Conservation (phyloP, 2,329 filamentous ascomycete genomes). For the Pestalotiopsis sp. region DNA sequence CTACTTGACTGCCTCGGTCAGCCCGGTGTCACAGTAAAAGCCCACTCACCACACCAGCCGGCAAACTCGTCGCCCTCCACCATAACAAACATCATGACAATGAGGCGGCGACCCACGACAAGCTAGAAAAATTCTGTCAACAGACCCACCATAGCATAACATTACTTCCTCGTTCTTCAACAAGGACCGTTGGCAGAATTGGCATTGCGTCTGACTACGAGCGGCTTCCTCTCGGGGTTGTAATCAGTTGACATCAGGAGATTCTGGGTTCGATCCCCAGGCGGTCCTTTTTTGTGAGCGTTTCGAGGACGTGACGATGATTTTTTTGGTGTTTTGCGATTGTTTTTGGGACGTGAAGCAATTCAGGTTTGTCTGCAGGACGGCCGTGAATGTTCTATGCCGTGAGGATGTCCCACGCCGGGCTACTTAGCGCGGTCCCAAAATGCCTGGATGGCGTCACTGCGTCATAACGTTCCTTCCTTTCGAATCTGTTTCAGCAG, state of each 20-base stretch:
- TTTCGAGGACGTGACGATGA: not conserved
- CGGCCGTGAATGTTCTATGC: no score
- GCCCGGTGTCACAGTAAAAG: no score
- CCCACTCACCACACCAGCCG: no score
- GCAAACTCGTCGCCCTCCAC: not conserved
- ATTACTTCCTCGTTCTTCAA: not conserved
- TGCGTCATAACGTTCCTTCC: no score
- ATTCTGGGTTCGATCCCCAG: slow-evolving; percentile 15
- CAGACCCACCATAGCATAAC: not conserved
- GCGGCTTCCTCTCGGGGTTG: not conserved
- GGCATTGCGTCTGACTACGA: not conserved
- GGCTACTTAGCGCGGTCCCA: no score
- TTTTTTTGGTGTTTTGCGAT: not conserved
- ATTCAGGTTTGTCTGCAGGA: no score
- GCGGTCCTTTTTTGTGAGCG: not conserved
- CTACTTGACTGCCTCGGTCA: no score
- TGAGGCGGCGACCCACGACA: not conserved
- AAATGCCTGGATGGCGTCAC: no score
- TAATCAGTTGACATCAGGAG: not conserved
- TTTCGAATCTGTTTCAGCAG: no score
- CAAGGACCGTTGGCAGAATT: not conserved
- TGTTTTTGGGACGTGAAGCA: not conserved
- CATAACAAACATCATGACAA: not conserved
- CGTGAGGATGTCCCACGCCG: no score
- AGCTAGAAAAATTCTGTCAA: not conserved